Evolutionary conservation across 2,329 filamentous ascomycete genomes (phyloP), one percentile per base, ranked within the genome.

Genomic region (Nigrospora oryzae): DNA sequence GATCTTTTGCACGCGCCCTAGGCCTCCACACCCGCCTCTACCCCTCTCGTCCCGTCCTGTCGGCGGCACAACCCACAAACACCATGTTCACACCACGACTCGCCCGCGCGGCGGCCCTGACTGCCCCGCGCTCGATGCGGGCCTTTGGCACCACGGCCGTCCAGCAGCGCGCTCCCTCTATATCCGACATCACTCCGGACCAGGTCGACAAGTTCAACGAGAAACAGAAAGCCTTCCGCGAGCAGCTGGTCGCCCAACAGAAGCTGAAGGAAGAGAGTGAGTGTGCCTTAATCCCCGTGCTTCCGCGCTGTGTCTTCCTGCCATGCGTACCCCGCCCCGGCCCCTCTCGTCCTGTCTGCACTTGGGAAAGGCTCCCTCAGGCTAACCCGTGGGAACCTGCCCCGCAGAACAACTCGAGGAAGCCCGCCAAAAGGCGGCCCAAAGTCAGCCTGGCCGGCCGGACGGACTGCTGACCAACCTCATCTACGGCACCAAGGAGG

Each of bases 401-500:
- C 66, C 10, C 15, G 30, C 19, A 39, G 42, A 13, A 14, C 42
- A 44, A 34, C 42, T 30, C 11, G 35, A 39, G 51, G 79, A 86
- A 58, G 67, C 64, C 30, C 70, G 74, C 49, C 71, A 75, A 50
- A 72, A 71, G 46, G 75, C 78, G 34, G 69, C 72, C 49, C 69
- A 74, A 49, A 70, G 69, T 43, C 72, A 80, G 52, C 61, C 73
- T 42, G 70, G 76, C 45, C 86, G 83, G 62, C 86, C 85, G 64
- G 75, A 81, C 50, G 84, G 79, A 14, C 80, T 86, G 35, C 67
- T 98, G 47, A 85, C 86, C 33, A 91, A 84, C 56, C 79, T 98
- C 55, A 95, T 98, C 62, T 97, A 98, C 67, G 93, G 93, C 59
- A 98, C 93, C 13, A 89, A 93, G 60, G 91, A 97, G 67, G 93